phyloP scores from a whole-genome alignment of 2,329 filamentous ascomycete genomes.

The Trichoderma lentiforme region DNA sequence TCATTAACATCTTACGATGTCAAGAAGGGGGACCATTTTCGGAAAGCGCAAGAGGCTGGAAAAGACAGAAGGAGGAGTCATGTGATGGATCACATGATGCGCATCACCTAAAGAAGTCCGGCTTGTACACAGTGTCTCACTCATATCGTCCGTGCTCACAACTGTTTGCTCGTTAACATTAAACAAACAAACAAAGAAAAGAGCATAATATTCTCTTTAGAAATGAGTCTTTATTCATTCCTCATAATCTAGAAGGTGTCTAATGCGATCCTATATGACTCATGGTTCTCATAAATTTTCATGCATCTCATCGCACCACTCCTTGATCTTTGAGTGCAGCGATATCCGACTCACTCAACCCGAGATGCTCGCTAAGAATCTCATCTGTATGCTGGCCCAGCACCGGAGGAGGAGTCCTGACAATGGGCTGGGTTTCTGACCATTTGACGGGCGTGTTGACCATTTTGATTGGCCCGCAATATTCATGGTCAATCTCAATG shows the following conservation, averaged over 20 bases:
- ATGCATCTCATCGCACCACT: conserved; percentile 52
- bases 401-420: conserved; percentile 76
- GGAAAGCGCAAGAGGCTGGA: conserved; percentile 1
- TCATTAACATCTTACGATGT: neutral
- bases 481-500: conserved; percentile 75
- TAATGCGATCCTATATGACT: neutral
- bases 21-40: conserved; percentile 2
- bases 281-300: neutral
- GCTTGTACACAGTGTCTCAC: neutral
- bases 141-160: neutral
- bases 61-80: neutral
- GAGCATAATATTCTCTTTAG: neutral
- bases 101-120: neutral
- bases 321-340: conserved; percentile 61
- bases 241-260: neutral
- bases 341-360: conserved; percentile 58
- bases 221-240: neutral
- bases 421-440: conserved; percentile 73
- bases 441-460: conserved; percentile 96
- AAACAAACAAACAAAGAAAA: neutral
- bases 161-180: neutral
- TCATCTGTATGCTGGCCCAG: conserved; percentile 86
- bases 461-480: conserved; percentile 81
- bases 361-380: conserved; percentile 63
- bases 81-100: conserved; percentile 15